Base-by-base conservation (phyloP, 495 filamentous ascomycete species). In the Hypoxylon rickii region DNA sequence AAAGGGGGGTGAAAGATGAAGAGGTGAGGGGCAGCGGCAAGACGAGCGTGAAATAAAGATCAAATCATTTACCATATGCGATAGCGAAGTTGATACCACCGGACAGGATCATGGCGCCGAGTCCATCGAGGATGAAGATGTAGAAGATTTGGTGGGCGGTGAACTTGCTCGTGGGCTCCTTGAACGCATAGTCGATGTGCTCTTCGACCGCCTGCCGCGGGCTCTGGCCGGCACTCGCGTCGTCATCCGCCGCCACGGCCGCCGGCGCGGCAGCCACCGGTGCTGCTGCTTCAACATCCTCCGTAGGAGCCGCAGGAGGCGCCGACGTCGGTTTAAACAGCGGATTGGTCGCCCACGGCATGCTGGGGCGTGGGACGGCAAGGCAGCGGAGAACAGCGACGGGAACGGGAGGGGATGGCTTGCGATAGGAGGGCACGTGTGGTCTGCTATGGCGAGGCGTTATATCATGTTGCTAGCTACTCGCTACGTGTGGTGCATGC, bases 21-120 rank as follows among this genome's bases (percentile, higher is more conserved):
- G n/a, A n/a, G n/a, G n/a, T n/a, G n/a, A n/a, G n/a, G n/a, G n/a
- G n/a, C n/a, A n/a, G n/a, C n/a, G n/a, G n/a, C n/a, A n/a, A n/a
- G n/a, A n/a, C n/a, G n/a, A n/a, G n/a, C n/a, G n/a, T n/a, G n/a
- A n/a, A 6, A 12, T 26, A 29, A 49, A 19, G n/a, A 22, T 24
- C 1, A 12, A 22, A 4, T 43, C 32, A 34, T 17, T 45, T 62
- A 75, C 72, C 68, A 52, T 77, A 78, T 33, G 73, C 73, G 22
- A 75, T 70, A 20, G 73, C 73, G 42, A 77, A 75, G 60, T 78
- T 77, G 55, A 76, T 70, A 5, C 61, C 73, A 10, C 70, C 76
- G 0, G 71, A 72, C 0, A 77, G 13, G 38, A 71, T 40, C 47
- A 68, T 53, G n/a, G 74, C 69, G 16, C 65, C 66, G 20, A 78